Conservation (phyloP, 352 stramenopile genomes). For the Hyaloperonospora arabidopsidis region DNA sequence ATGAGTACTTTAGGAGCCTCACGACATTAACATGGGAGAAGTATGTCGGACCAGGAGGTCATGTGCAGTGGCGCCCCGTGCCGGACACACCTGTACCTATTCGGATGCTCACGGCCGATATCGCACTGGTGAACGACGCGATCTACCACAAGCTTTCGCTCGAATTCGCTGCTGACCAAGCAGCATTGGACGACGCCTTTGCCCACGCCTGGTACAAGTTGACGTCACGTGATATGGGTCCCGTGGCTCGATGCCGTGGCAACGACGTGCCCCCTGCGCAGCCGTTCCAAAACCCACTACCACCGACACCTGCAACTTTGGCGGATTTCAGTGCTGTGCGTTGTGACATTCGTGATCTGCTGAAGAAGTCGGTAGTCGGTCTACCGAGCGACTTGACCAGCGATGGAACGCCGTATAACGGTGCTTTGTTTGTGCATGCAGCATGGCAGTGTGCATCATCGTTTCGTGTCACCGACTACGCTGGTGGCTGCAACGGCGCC, state of each 20-base stretch:
- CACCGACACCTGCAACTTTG: constrained; percentile 18
- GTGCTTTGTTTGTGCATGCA: constrained; percentile 59
- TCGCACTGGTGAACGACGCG: constrained; percentile 60
- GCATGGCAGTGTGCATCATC: constrained; percentile 87
- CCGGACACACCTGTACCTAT: constrained; percentile 45
- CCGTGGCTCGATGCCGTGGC: constrained; percentile 34
- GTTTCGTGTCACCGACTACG: constrained; percentile 70
- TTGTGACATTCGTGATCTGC: constrained; percentile 20
- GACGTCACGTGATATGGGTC: constrained; percentile 47
- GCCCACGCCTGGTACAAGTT: constrained; percentile 69
- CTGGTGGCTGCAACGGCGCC: constrained; percentile 77
- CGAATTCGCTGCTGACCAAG: constrained; percentile 53
- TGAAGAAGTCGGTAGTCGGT: constrained; percentile 20
- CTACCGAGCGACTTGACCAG: constrained; percentile 22
- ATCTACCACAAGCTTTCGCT: constrained; percentile 62
- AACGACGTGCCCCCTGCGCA: constrained; percentile 38
- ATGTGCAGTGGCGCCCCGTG: constrained; percentile 65
- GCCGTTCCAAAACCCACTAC: constrained; percentile 51
- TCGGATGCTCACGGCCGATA: constrained; percentile 80
- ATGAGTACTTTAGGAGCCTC: constrained; percentile 89
- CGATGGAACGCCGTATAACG: constrained; percentile 27
- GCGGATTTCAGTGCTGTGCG: constrained; percentile 33
- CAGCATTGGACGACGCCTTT: constrained; percentile 59
- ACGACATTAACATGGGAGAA: constrained; percentile 86
- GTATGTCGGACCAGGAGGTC: constrained; percentile 54